Percentiles rank a stretch among this genome's conserved stretches.
Conservation (phyloP, 768 basidiomycete species). For the Tephrocybe rancida region DNA sequence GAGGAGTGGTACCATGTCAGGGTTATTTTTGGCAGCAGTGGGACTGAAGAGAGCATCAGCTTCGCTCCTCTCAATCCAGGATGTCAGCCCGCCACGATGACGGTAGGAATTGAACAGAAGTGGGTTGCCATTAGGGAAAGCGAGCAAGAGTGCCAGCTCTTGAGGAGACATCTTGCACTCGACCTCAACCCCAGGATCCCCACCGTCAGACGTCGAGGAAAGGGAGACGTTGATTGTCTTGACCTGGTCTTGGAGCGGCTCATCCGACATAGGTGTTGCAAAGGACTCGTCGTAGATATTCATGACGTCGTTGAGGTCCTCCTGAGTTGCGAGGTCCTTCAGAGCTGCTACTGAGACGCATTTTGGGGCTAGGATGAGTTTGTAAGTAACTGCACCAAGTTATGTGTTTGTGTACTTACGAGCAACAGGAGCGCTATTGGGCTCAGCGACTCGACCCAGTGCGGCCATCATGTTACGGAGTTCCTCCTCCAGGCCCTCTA, state of each 20-base stretch:
- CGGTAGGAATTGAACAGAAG: conserved; percentile 14
- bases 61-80: conserved; percentile 9
- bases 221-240: not conserved
- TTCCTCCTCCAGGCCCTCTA: conserved; percentile 17
- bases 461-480: conserved; percentile 18
- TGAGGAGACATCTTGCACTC: conserved; percentile 15
- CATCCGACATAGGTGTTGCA: not conserved
- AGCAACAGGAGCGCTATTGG: not conserved
- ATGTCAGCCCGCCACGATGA: conserved; percentile 1
- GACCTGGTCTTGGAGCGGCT: conserved; percentile 1
- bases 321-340: conserved; percentile 14
- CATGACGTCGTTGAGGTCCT: conserved; percentile 18
- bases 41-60: not conserved
- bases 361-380: not conserved
- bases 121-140: conserved; percentile 7
- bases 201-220: not conserved
- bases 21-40: not conserved
- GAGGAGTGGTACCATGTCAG: not conserved
- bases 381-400: not conserved
- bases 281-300: conserved; percentile 22
- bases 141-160: conserved; percentile 5
- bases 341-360: not conserved
- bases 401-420: not conserved
- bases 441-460: conserved; percentile 1
- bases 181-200: conserved; percentile 24